A percentile compares a stretch with the other conserved stretches of the same genome.
Conservation (phyloP, 805 yeast genomes). For the Lipomyces sp. region DNA sequence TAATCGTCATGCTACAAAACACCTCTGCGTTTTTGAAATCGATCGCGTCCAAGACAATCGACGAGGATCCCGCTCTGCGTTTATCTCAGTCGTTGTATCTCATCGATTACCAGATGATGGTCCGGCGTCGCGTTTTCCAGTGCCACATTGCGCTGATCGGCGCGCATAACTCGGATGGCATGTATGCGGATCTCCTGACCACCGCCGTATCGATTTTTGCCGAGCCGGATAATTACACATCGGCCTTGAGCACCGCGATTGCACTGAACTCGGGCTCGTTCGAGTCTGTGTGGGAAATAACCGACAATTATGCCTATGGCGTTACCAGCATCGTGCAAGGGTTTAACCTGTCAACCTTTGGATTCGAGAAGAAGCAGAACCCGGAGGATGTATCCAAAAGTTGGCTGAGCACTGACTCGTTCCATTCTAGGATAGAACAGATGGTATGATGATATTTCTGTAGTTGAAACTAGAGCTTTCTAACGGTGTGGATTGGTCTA, state of each 20-base stretch:
- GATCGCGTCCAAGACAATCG: constrained; percentile 35
- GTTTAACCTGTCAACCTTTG: constrained; percentile 36
- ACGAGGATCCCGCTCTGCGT: constrained; percentile 31
- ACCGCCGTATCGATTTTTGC: constrained; percentile 37
- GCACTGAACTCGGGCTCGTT: constrained; percentile 33
- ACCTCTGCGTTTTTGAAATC: constrained; percentile 35
- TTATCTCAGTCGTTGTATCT: constrained; percentile 29
- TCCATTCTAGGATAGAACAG: constrained; percentile 27
- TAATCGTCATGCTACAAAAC: constrained; percentile 51
- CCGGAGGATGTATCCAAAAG: constrained; percentile 15
- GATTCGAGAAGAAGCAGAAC: constrained; percentile 30
- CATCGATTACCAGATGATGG: constrained; percentile 37
- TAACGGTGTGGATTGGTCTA: background rate
- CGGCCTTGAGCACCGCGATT: constrained; percentile 34
- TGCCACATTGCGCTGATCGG: constrained; percentile 41
- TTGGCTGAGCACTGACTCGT: constrained; percentile 33
- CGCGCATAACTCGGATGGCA: constrained; percentile 34
- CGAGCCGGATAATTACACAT: constrained; percentile 34
- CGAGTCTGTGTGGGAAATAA: constrained; percentile 38
- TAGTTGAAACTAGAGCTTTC: too few species aligned
- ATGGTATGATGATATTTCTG: too few species aligned
- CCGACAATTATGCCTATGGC: constrained; percentile 45
- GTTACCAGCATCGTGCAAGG: constrained; percentile 43
- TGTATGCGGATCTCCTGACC: constrained; percentile 43
- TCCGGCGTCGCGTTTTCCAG: constrained; percentile 47